These are phyloP conservation scores for Leccinum fuscescens DNA, from an alignment of 1,284 basidiomycete species.

Conservation along the genomic window DNA sequence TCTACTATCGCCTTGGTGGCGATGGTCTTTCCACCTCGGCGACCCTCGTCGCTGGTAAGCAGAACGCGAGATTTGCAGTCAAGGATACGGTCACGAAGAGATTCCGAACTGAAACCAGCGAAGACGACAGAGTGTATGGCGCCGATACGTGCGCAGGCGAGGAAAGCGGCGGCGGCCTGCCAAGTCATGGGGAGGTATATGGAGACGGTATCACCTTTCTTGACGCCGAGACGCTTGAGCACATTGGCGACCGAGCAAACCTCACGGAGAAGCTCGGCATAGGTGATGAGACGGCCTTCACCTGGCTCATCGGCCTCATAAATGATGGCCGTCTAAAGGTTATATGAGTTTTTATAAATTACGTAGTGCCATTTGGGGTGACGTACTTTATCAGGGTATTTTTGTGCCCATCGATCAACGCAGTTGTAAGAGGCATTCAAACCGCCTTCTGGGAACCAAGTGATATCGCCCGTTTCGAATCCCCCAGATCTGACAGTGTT, in stretches of 20 bases:
- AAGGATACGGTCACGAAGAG: slow-evolving; percentile 87
- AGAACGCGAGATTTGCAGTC: slow-evolving; percentile 91
- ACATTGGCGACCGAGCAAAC: slow-evolving; percentile 92
- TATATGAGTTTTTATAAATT: neutral
- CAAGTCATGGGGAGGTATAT: slow-evolving; percentile 90
- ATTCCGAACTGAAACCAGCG: slow-evolving; percentile 97
- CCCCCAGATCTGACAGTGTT: slow-evolving; percentile 82
- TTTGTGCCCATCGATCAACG: slow-evolving; percentile 94
- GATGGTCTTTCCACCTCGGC: slow-evolving; percentile 91
- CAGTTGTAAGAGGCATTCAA: slow-evolving; percentile 96
- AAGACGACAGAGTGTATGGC: slow-evolving; percentile 99
- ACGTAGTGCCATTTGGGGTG: neutral
- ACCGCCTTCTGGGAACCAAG: slow-evolving; percentile 92
- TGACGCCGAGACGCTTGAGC: slow-evolving; percentile 86
- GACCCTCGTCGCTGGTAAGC: slow-evolving; percentile 95
- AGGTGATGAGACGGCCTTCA: slow-evolving; percentile 77
- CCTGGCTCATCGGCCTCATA: slow-evolving; percentile 97
- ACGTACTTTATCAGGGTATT: slow-evolving; percentile 82
- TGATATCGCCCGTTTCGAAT: slow-evolving; percentile 86
- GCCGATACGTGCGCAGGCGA: slow-evolving; percentile 96
- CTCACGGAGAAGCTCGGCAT: slow-evolving; percentile 85
- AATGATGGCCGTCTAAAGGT: slow-evolving; percentile 81
- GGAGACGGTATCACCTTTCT: slow-evolving; percentile 94
- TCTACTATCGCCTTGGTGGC: slow-evolving; percentile 97
- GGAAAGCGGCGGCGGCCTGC: slow-evolving; percentile 94